phyloP scores from a whole-genome alignment of 257 asterid genomes.

The Solanum stenotomum region DNA sequence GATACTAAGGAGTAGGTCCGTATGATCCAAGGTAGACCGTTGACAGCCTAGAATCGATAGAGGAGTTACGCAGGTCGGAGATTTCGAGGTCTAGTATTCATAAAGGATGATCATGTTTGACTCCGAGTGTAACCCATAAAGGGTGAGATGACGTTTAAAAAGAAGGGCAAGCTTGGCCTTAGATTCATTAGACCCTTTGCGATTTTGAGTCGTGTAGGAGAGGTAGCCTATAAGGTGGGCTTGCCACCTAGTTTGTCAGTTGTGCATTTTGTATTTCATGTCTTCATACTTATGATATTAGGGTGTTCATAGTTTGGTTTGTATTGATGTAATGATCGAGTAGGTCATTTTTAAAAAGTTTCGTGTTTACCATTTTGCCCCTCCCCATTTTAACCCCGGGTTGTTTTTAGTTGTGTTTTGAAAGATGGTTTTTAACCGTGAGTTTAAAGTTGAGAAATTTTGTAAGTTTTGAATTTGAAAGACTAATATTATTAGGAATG shows the following conservation, averaged over 20 bases:
- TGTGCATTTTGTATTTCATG: not conserved
- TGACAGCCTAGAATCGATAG: not conserved
- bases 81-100: not conserved
- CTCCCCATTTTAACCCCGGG: not conserved
- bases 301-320: not conserved
- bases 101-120: not conserved
- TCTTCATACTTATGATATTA: too few relatives aligned
- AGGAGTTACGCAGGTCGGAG: not conserved
- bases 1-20: fast-evolving
- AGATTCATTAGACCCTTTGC: not conserved
- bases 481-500: too few relatives aligned
- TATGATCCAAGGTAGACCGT: not conserved
- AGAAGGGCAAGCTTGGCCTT: not conserved
- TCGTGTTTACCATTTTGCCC: not conserved
- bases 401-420: not conserved
- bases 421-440: not conserved
- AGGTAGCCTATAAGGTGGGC: not conserved
- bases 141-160: not conserved
- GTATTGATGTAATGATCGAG: not conserved
- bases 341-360: not conserved
- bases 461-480: too few relatives aligned
- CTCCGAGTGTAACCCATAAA: not conserved
- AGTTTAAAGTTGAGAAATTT: not conserved
- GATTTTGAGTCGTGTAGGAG: not conserved
- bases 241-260: not conserved